These are phyloP conservation scores for Biscogniauxia marginata DNA, from an alignment of 2,329 filamentous ascomycete species.

Conservation along the genomic window DNA sequence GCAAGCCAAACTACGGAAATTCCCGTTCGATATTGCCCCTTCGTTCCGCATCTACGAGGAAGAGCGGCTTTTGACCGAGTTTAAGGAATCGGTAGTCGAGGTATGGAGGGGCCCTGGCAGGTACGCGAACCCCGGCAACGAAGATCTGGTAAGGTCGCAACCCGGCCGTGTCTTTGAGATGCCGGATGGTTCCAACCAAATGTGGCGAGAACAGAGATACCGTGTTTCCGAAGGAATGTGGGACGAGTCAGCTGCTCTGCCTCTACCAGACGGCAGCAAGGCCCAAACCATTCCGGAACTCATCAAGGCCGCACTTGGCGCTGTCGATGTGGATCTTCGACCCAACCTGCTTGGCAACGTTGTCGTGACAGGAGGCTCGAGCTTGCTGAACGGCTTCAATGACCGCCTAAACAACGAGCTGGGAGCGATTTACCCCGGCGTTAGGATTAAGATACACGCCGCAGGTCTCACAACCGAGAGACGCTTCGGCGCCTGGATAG, in stretches of 20 bases:
- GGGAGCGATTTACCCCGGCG: constrained; percentile 75
- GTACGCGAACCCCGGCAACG: constrained; percentile 64
- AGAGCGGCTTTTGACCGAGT: constrained; percentile 89
- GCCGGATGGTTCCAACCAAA: constrained; percentile 93
- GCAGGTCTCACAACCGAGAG: constrained; percentile 84
- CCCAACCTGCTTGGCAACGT: constrained; percentile 83
- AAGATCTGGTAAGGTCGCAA: constrained; percentile 70
- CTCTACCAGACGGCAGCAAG: constrained; percentile 42
- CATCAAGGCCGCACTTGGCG: constrained; percentile 72
- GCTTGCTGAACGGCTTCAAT: constrained; percentile 85
- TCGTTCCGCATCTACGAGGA: constrained; percentile 85
- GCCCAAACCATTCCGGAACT: constrained; percentile 81
- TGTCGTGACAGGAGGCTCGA: constrained; percentile 87
- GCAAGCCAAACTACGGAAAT: constrained; percentile 72
- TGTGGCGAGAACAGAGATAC: constrained; percentile 88
- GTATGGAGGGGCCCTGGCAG: constrained; percentile 81
- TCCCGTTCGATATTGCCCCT: constrained; percentile 57
- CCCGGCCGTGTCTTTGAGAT: constrained; percentile 93
- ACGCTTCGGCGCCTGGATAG: constrained; percentile 92
- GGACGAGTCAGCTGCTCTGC: constrained; percentile 75
- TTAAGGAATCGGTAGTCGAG: constrained; percentile 96
- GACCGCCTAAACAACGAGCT: constrained; percentile 88
- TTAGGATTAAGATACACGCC: constrained; percentile 84
- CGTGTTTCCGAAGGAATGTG: constrained; percentile 86
- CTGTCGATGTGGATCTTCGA: constrained; percentile 85